Base-by-base conservation (phyloP, 116 monocot genomes). In the Iris pallida region DNA sequence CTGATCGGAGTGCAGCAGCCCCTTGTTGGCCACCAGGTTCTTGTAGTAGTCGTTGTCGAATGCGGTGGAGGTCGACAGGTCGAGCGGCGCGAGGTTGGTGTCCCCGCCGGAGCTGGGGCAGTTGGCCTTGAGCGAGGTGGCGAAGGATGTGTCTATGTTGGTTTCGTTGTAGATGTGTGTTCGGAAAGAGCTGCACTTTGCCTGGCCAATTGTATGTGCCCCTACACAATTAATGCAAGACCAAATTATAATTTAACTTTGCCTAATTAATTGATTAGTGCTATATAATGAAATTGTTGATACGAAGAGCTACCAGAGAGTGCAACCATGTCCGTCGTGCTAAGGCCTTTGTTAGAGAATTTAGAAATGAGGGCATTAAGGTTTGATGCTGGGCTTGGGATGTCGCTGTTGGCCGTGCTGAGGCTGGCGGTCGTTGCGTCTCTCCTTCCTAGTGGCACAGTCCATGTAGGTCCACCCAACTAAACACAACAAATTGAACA, bases 1-100 rank as follows among this genome's bases (percentile, higher is more conserved):
- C 45, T 83, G 82, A 51, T 83, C 82, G 0, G 78, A 83, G 71
- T 83, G 82, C 11, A 83, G 48, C 6, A 83, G 56, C 7, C 82
- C 82, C 61, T 75, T 78, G 0, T 75, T 45, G 71, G 11, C 59
- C 43, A 66, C 9, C 42, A 83, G 59, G 40, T 78, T 71, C 42
- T 30, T 62, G 68, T 67, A 83, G 74, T 78, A 83, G 57, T 44
- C 48, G 49, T 62, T 68, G 70, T 83, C 82, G 20, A 83, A 83
- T 4, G 42, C 42, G 47, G 68, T 76, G 8, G 79, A 59, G 4
- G 79, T 83, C 7, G 52, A 18, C 8, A 66, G 8, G 42, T 83
- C 83, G 48, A 83, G 71, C 8, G 70, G 61, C n/a, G 79, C 71
- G 41, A 79, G 75, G 59, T 68, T 83, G 68, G 4, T 18, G 49